Conservation (phyloP, 139 green algal genomes). For the Auxenochlorella protothecoides region DNA sequence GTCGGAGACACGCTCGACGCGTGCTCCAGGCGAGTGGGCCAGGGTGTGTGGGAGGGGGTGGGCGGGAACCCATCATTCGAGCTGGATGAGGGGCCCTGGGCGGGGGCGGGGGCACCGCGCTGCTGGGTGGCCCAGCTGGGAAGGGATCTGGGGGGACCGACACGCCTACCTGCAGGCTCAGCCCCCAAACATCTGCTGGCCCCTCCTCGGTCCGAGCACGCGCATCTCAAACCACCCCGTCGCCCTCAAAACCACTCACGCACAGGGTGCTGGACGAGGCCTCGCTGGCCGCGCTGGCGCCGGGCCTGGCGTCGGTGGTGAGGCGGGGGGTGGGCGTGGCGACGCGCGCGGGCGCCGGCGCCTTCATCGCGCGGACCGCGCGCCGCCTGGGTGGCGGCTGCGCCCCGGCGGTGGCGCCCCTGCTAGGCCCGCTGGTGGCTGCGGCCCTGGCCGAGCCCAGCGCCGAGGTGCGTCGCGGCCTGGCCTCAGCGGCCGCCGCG, state of each 20-base stretch:
- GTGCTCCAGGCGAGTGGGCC: constrained; percentile 25
- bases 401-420: not conserved
- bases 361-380: constrained; percentile 51
- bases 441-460: constrained; percentile 43
- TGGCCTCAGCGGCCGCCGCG: constrained; percentile 46
- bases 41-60: not conserved
- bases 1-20: constrained; percentile 61
- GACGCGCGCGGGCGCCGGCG: constrained; percentile 60
- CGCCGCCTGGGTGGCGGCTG: constrained; percentile 24
- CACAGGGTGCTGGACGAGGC: constrained; percentile 28
- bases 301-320: constrained; percentile 23
- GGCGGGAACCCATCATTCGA: too few relatives aligned
- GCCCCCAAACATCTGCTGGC: too few relatives aligned
- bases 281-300: constrained; percentile 35
- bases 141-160: too few relatives aligned
- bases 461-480: constrained; percentile 48
- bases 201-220: too few relatives aligned
- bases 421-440: constrained; percentile 26
- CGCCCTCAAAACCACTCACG: not conserved
- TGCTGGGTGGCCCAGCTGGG: not conserved
- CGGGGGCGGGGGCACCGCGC: not conserved
- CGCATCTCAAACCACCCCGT: too few relatives aligned
- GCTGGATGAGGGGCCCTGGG: too few relatives aligned
- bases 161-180: too few relatives aligned
- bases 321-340: constrained; percentile 52